A percentile compares a stretch with the other conserved stretches of the same genome.
phyloP scores from a whole-genome alignment of 2,329 filamentous ascomycete species.

The Penicillium palitans region DNA sequence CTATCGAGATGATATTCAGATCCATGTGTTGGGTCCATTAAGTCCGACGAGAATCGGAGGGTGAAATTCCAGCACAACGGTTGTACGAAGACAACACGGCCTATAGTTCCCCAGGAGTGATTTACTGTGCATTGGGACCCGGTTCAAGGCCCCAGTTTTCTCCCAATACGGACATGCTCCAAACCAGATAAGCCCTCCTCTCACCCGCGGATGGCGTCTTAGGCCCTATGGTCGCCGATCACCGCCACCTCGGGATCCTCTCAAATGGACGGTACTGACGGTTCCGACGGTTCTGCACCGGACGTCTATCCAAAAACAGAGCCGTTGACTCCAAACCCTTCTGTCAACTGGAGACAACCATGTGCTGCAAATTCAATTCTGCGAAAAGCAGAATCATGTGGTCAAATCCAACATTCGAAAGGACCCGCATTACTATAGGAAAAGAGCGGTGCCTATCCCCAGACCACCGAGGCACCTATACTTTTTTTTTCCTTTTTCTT shows the following conservation, averaged over 20 bases:
- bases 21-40: neutral
- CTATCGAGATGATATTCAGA: neutral
- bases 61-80: neutral
- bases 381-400: neutral
- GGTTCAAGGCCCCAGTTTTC: neutral
- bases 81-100: neutral
- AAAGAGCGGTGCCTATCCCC: neutral
- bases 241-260: constrained; percentile 7
- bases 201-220: constrained; percentile 1
- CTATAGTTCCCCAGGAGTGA: constrained; percentile 4
- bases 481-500: too few relatives aligned
- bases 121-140: constrained; percentile 6
- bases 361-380: neutral
- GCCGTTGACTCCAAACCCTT: constrained; percentile 10
- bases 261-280: constrained; percentile 1
- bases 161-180: neutral
- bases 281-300: constrained; percentile 4
- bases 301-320: constrained; percentile 16
- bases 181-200: constrained; percentile 4
- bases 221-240: constrained; percentile 21
- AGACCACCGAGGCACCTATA: constrained; percentile 4
- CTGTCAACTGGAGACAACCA: constrained; percentile 3
- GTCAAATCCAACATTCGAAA: neutral
- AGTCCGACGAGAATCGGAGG: neutral
- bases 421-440: neutral